Evolutionary conservation across 371 early-diverging fungal genomes (phyloP).

Genomic region (Blyttiomyces sp.): DNA sequence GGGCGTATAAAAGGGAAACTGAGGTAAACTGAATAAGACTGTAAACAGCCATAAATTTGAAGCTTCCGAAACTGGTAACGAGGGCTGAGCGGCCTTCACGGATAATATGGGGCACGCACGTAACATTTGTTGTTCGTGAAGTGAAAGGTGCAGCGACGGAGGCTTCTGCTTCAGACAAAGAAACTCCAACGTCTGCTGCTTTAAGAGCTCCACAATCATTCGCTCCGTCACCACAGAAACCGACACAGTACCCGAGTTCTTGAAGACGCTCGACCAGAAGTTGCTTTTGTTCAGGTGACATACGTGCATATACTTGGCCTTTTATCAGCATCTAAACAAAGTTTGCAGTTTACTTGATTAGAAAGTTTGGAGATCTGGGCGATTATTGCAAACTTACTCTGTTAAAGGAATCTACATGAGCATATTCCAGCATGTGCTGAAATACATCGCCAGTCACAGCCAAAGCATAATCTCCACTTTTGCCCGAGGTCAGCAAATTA

Average conservation of each 20-base stretch:
- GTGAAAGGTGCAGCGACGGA: conserved; percentile 98
- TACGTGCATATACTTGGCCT: conserved; percentile 93
- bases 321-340: conserved; percentile 84
- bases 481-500: too few relatives aligned
- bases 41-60: conserved; percentile 89
- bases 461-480: conserved; percentile 58
- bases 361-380: not conserved
- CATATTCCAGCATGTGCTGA: conserved; percentile 87
- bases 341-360: not conserved
- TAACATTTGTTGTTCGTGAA: conserved; percentile 80
- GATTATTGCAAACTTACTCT: conserved; percentile 24
- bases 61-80: conserved; percentile 95
- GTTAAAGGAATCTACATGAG: conserved; percentile 60
- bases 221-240: conserved; percentile 99
- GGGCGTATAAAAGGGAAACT: conserved; percentile 81
- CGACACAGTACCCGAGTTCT: conserved; percentile 84
- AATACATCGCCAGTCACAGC: conserved; percentile 96
- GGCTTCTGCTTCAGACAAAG: conserved; percentile 95
- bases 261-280: conserved; percentile 88
- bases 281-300: conserved; percentile 99
- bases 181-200: conserved; percentile 97
- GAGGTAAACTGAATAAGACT: conserved; percentile 79
- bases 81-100: conserved; percentile 97
- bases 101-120: conserved; percentile 88
- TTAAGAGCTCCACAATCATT: conserved; percentile 99